Base-by-base conservation (phyloP, 495 filamentous ascomycete genomes). In the Penicillium subrubescens region DNA sequence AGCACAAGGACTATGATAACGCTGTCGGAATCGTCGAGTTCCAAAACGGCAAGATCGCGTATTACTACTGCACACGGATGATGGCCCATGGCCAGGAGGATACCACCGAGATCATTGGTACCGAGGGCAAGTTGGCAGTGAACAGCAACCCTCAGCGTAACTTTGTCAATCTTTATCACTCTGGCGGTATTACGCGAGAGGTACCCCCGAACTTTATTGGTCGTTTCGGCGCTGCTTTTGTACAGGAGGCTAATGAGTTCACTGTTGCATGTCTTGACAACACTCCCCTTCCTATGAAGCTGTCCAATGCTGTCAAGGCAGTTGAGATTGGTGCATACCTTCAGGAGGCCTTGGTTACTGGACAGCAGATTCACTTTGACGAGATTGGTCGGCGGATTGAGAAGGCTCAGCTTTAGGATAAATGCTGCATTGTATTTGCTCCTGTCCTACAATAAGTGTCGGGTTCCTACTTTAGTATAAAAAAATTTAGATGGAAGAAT, bases 41-140 rank as follows among this genome's bases (percentile, higher is more conserved):
- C 72, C 83, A 81, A 60, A 82, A 80, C 44, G 86, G 85, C 17
- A 79, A 82, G 66, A 82, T 90, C 41, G 87, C 86, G 7, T 88
- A 88, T 63, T 84, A 87, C 62, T 89, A 86, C 71, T 77, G 74
- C 21, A 79, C 73, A 8, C 77, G 87, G 17, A 89, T 88, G 86
- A 89, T 89, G 84, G 83, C 85, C 0, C 79, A 82, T 2, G 87
- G 87, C 1, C 87, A 89, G 73, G 81, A 88, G 64, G 87, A 90
- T 65, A 81, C 78, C 61, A 87, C 87, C 0, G 87, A 90, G 75
- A 80, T 90, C 56, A 85, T 89, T 60, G 87, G 87, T 8, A 89
- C 87, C 0, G 75, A 82, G 57, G 87, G 87, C 5, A 89, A 87
- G 69, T 54, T 88, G 37, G 77, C 77, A 0, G 77, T 88, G 33